These are phyloP conservation scores for Lepidium campestre DNA, from an alignment of 441 rosid genomes.

Conservation along the genomic window DNA sequence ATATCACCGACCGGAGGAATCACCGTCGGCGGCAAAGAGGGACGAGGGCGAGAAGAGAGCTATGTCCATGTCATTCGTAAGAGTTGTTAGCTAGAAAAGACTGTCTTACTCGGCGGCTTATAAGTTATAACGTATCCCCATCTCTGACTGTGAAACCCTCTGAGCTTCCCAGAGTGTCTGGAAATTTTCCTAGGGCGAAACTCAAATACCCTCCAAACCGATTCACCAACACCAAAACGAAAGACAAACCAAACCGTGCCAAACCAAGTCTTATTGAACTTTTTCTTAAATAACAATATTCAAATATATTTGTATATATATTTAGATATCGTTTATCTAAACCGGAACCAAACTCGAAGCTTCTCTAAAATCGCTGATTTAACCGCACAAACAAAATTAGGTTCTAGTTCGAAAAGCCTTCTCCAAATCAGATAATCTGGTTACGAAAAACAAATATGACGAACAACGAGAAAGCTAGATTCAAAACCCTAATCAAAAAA, in stretches of 20 bases:
- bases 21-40: constrained; percentile 61
- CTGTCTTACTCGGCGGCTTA: not conserved
- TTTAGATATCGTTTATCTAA: not conserved
- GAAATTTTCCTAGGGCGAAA: no score
- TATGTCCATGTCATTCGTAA: constrained; percentile 53
- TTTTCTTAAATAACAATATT: not conserved
- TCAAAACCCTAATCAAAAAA: no score
- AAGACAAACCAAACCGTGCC: not conserved
- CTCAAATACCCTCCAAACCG: no score
- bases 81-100: not conserved
- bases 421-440: not conserved
- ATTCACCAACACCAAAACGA: not conserved
- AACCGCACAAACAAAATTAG: not conserved
- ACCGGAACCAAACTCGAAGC: not conserved
- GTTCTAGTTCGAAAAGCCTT: not conserved
- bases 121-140: not conserved
- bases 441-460: not conserved
- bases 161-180: not conserved
- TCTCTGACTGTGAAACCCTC: not conserved
- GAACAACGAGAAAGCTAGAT: no score
- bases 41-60: constrained; percentile 87
- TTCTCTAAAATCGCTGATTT: not conserved
- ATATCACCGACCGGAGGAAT: constrained; percentile 34
- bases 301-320: not conserved
- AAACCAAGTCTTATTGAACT: not conserved